Base-by-base conservation (phyloP, 73 alveolate genomes). In the Paramecium caudatum region DNA sequence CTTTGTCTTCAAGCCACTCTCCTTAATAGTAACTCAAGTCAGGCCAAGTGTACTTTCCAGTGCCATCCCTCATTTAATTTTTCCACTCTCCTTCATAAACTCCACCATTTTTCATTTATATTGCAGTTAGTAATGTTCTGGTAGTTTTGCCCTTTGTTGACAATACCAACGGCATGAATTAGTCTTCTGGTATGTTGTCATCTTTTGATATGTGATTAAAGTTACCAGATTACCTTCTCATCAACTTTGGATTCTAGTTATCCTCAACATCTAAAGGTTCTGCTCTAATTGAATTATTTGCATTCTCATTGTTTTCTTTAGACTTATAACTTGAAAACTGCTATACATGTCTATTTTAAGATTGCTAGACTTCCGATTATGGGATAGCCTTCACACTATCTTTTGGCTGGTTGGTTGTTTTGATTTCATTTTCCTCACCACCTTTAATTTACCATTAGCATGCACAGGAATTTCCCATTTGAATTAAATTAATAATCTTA, bases 61-160 rank as follows among this genome's bases (percentile, higher is more conserved):
- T 19, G 23, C 82, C 91, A 61, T 63, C 88, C 68, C 98, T 50
- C 84, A 85, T 32, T 23, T 93, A 96, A 46, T 78, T 68, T 90
- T 63, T 94, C 97, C 97, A 92, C 45, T 94, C 96, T 0, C 96
- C 98, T 50, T 93, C 94, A 85, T 95, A 95, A 16, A 41, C 32
- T 62, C 85, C 90, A 23, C 93, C 93, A 46, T 36, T 23, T 63
- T 86, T 46, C 61, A 86, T 41, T 45, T 86, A 45, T 55, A 63
- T 86, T 37, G 70, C 85, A 21, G 41, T 32, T 48, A 86, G 46
- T 34, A 41, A 50, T n/a, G 16, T 78, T 5, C 82, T 78, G 23
- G 63, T 81, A 16, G 8, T 45, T 34, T 39, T 45, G 16, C 70
- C 92, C 12, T 27, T 74, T 21, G 88, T 74, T 16, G 93, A 36